Conservation (phyloP, 768 basidiomycete species). For the Leccinum uliginosum region DNA sequence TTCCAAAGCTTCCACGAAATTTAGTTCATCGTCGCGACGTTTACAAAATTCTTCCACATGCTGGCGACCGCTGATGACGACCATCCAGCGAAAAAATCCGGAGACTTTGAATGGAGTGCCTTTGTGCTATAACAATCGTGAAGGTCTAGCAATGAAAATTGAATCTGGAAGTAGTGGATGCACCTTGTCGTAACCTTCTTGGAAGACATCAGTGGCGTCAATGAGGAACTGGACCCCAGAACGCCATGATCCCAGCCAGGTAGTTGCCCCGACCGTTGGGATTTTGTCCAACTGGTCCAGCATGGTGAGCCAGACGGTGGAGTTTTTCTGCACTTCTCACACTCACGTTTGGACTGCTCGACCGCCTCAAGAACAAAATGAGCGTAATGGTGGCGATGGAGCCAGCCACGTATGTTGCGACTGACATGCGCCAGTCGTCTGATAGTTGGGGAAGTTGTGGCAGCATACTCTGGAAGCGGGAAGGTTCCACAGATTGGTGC, state of each 20-base stretch:
- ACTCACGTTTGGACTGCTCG: slow-evolving; percentile 2
- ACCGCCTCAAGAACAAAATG: not conserved
- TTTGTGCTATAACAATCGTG: slow-evolving; percentile 22
- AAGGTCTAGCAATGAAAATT: not conserved
- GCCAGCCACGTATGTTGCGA: not conserved
- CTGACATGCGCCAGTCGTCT: not conserved
- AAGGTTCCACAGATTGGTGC: not conserved
- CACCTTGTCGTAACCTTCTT: slow-evolving; percentile 34
- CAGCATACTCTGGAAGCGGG: not conserved
- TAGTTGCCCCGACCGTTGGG: slow-evolving; percentile 28
- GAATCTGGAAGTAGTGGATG: not conserved
- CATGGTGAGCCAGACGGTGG: not conserved
- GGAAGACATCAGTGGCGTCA: slow-evolving; percentile 22
- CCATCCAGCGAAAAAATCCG: slow-evolving; percentile 33
- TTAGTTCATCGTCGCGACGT: slow-evolving; percentile 38
- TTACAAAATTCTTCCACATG: slow-evolving; percentile 38
- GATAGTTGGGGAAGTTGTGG: not conserved
- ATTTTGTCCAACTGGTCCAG: slow-evolving; percentile 24
- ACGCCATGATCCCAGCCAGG: slow-evolving; percentile 28
- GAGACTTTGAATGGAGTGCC: slow-evolving; percentile 30
- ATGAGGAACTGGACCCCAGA: slow-evolving; percentile 15
- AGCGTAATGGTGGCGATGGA: not conserved
- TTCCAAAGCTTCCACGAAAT: slow-evolving; percentile 24
- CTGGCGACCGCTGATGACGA: slow-evolving; percentile 32
- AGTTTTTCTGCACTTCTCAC: not conserved